Evolutionary conservation across 1,284 basidiomycete species (phyloP).

Genomic region (Leccinum subrobustum): DNA sequence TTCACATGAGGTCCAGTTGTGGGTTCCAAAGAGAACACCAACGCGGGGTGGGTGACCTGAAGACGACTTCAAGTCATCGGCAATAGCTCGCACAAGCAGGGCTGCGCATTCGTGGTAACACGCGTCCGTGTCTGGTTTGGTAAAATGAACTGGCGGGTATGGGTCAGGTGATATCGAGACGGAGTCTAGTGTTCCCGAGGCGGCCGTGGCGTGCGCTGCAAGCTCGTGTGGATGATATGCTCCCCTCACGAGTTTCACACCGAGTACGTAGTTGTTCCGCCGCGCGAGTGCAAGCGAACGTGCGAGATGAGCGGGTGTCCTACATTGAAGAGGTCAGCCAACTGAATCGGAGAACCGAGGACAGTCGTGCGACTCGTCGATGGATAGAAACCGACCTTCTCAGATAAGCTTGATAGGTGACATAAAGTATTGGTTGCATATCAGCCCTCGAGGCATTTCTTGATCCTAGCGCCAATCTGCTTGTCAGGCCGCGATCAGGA

Average conservation of each 20-base stretch:
- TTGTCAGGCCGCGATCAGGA: conserved; percentile 13
- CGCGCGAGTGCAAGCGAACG: conserved; percentile 72
- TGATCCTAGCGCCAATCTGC: conserved; percentile 3
- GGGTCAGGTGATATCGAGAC: conserved; percentile 54
- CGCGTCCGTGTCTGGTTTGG: conserved; percentile 75
- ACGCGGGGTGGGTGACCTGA: conserved; percentile 41
- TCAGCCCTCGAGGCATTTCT: conserved; percentile 5
- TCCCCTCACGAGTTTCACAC: conserved; percentile 93
- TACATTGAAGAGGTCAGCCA: conserved; percentile 27
- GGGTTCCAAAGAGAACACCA: conserved; percentile 83
- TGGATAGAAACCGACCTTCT: conserved; percentile 47
- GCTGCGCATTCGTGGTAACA: conserved; percentile 75
- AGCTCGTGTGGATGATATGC: conserved; percentile 88
- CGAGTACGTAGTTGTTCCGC: conserved; percentile 73
- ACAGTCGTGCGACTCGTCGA: neutral
- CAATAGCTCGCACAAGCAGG: conserved; percentile 60
- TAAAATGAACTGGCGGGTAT: conserved; percentile 64
- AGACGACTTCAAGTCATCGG: conserved; percentile 21
- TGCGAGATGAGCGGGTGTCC: conserved; percentile 67
- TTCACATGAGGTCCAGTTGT: conserved; percentile 72
- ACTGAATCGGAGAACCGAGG: conserved; percentile 7
- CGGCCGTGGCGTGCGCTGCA: conserved; percentile 42
- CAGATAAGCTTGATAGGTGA: conserved; percentile 86
- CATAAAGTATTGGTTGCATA: conserved; percentile 70
- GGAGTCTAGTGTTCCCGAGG: conserved; percentile 11